Base-by-base conservation (phyloP, 768 basidiomycete species). In the Paxillus ammoniavirescens region DNA sequence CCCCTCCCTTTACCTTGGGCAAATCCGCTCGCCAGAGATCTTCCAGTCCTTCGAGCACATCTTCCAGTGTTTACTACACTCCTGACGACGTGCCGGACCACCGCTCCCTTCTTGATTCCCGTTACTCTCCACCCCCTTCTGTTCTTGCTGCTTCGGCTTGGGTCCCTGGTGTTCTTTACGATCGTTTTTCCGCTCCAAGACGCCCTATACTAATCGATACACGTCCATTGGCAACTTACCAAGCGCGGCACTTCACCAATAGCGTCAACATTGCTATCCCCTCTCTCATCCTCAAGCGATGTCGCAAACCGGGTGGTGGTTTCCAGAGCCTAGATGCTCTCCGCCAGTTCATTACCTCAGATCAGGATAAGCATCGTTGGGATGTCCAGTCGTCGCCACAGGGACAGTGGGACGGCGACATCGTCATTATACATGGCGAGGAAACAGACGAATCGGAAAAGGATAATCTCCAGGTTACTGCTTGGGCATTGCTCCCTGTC, bases 201-300 rank as follows among this genome's bases (percentile, higher is more conserved):
- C 81, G 78, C 2, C 89, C 91, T 8, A 74, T 94, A 21, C 72
- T 96, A 54, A 80, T 96, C 65, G 93, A 97, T 70, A 91, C 90
- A 37, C 83, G 93, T 4, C 83, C 89, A 4, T 76, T 84, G 17
- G 75, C 81, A 1, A 75, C 82, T 9, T 91, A 84, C 72, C 75
- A 85, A 35, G 73, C 82, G 3, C 79, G 77, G 52, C 90, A 85
- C 67, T 70, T 97, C 48, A 66, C 75, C 37, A 74, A 83, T 59
- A 89, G 86, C 67, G 80, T 93, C 55, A 94, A 94, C 70, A 78
- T 97, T 45, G 87, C 87, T 31, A 89, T 97, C 41, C 93, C 94
- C 0, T 89, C 91, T 23, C 82, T 97, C 63, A 93, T 97, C 63
- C 82, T 94, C 61, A 93, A 93, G 69, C 85, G 93, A 17, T 87